These are phyloP conservation scores for Hypoxylon fuscum DNA, from an alignment of 495 filamentous ascomycete species.

Conservation along the genomic window DNA sequence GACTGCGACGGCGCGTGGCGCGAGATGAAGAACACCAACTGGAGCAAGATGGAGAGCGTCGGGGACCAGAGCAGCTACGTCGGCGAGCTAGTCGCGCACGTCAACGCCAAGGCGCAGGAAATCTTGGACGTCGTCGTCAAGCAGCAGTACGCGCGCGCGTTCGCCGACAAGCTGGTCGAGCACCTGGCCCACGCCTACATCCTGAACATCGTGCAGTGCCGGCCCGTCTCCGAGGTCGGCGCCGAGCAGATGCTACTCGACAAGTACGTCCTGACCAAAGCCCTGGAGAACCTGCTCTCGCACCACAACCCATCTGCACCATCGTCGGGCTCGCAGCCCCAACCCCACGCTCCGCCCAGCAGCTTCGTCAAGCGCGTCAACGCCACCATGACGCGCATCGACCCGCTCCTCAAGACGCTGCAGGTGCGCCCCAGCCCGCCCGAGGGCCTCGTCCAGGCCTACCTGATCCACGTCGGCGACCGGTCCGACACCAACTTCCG, in stretches of 20 bases:
- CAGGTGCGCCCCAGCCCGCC: constrained; percentile 91
- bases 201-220: constrained; percentile 84
- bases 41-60: constrained; percentile 93
- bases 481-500: constrained; percentile 92
- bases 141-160: constrained; percentile 91
- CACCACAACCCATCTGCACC: constrained; percentile 58
- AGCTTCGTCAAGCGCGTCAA: constrained; percentile 89
- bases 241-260: constrained; percentile 99
- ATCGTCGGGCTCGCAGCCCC: constrained; percentile 44
- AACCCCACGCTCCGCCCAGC: constrained; percentile 60
- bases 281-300: constrained; percentile 72
- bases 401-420: constrained; percentile 93
- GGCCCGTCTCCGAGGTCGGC: constrained; percentile 88
- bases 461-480: constrained; percentile 93
- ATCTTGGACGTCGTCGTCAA: constrained; percentile 84
- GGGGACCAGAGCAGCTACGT: constrained; percentile 96
- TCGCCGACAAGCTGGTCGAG: constrained; percentile 94
- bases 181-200: constrained; percentile 81
- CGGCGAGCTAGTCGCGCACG: constrained; percentile 74
- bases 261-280: constrained; percentile 88
- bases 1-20: constrained; percentile 88
- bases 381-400: constrained; percentile 82
- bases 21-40: constrained; percentile 97
- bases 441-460: constrained; percentile 95
- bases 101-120: constrained; percentile 74